Conservation (phyloP, 192 early-diverging fungal genomes). For the Oehlia diaphana region DNA sequence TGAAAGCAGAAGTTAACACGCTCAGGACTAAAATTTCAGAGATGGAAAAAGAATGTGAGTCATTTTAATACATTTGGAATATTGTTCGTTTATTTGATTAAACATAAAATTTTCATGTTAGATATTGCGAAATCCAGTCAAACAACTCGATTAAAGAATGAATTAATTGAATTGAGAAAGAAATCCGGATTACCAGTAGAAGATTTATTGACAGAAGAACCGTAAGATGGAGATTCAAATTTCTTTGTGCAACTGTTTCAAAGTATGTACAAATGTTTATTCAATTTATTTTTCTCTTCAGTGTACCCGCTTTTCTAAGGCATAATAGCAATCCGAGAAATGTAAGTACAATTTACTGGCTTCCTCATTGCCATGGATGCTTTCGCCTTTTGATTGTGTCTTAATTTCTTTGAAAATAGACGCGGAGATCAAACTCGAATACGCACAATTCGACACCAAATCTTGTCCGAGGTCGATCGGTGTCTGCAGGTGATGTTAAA, state of each 20-base stretch:
- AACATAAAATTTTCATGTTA: neutral
- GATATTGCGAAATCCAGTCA: conserved; percentile 28
- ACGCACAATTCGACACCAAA: neutral
- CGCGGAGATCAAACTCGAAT: conserved; percentile 13
- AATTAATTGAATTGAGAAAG: conserved; percentile 26
- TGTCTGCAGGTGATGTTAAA: neutral
- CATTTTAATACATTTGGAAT: neutral
- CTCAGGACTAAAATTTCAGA: conserved; percentile 33
- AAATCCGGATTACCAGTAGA: conserved; percentile 9
- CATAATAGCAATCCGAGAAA: neutral
- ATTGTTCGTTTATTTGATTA: neutral
- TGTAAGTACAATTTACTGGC: neutral
- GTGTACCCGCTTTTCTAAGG: conserved; percentile 4
- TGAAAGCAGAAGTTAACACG: conserved; percentile 31
- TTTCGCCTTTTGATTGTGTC: neutral
- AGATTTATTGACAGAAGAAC: conserved; percentile 26
- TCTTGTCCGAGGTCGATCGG: neutral
- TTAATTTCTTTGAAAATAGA: neutral
- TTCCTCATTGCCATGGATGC: neutral
- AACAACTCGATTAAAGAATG: conserved; percentile 4
- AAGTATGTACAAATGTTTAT: neutral
- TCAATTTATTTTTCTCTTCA: neutral
- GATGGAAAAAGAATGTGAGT: conserved; percentile 46
- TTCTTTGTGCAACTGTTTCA: neutral
- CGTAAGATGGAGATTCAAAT: conserved; percentile 1